A percentile compares a stretch with the other conserved stretches of the same genome.
phyloP scores from a whole-genome alignment of 352 stramenopile genomes.

The Pythium scleroteichum region DNA sequence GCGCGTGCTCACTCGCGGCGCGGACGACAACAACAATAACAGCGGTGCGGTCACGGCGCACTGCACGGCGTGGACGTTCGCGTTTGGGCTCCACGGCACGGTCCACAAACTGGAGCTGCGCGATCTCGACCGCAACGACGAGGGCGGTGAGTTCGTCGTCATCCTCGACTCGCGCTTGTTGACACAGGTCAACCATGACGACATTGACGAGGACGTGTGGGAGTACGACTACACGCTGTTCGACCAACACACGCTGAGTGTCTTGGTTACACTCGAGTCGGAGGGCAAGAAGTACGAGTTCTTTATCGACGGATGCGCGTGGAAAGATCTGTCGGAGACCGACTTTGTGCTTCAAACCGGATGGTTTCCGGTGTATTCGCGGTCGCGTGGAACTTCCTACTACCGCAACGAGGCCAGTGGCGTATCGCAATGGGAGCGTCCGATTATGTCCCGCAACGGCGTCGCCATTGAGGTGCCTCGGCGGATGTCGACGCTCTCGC shows the following conservation, averaged over 20 bases:
- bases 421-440: slow-evolving; percentile 77
- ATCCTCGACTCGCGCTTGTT: slow-evolving; percentile 72
- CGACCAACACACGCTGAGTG: slow-evolving; percentile 65
- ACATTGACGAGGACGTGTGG: slow-evolving; percentile 67
- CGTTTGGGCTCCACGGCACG: slow-evolving; percentile 71
- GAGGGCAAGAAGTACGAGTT: slow-evolving; percentile 74
- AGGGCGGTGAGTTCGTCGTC: slow-evolving; percentile 76
- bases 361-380: slow-evolving; percentile 81
- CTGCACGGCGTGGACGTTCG: slow-evolving; percentile 79
- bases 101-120: slow-evolving; percentile 79
- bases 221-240: slow-evolving; percentile 73
- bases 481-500: slow-evolving; percentile 20
- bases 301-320: slow-evolving; percentile 73
- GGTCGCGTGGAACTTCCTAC: slow-evolving; percentile 69
- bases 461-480: slow-evolving; percentile 32
- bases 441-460: slow-evolving; percentile 56
- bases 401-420: slow-evolving; percentile 69
- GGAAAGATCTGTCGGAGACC: slow-evolving; percentile 72
- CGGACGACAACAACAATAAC: slow-evolving; percentile 28
- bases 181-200: slow-evolving; percentile 55
- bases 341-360: slow-evolving; percentile 80
- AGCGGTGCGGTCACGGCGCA: slow-evolving; percentile 36
- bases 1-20: slow-evolving; percentile 35
- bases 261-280: slow-evolving; percentile 66
- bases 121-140: slow-evolving; percentile 64